Conservation (phyloP, 169 alveolate genomes). For the Besnoitia besnoiti region DNA sequence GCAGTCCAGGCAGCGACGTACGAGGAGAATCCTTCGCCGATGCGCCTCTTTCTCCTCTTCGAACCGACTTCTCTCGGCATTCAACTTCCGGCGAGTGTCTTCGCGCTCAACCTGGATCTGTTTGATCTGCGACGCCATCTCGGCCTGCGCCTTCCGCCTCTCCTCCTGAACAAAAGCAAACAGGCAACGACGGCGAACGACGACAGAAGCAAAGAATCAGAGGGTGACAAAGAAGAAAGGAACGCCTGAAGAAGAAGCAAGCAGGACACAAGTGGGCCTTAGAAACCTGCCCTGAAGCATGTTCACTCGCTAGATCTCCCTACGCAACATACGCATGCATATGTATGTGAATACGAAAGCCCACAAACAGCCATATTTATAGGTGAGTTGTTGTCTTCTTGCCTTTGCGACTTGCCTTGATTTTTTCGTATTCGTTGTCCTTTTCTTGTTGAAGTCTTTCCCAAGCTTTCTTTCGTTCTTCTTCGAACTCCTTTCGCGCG, state of each 20-base stretch:
- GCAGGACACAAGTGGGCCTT: too few species aligned
- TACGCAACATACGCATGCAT: too few species aligned
- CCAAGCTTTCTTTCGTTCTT: constrained; percentile 65
- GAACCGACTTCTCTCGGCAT: constrained; percentile 80
- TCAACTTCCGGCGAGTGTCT: constrained; percentile 82
- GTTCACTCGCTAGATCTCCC: too few species aligned
- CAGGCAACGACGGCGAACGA: background rate
- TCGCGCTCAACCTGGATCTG: constrained; percentile 86
- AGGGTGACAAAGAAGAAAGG: background rate
- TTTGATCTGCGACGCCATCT: constrained; percentile 80
- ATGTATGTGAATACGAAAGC: background rate
- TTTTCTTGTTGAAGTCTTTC: constrained; percentile 70
- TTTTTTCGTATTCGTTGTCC: constrained; percentile 56
- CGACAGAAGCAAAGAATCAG: background rate
- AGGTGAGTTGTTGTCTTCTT: background rate
- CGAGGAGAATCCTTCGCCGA: constrained; percentile 47
- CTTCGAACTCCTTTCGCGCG: constrained; percentile 77
- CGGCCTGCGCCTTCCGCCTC: constrained; percentile 82
- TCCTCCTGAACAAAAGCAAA: constrained; percentile 71
- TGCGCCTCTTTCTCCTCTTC: constrained; percentile 79
- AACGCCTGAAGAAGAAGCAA: background rate
- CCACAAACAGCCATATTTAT: background rate
- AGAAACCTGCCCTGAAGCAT: too few species aligned
- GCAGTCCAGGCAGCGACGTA: background rate
- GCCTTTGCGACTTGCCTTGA: constrained; percentile 40